Base-by-base conservation (phyloP, 2,329 filamentous ascomycete genomes). In the Alternaria viburni region DNA sequence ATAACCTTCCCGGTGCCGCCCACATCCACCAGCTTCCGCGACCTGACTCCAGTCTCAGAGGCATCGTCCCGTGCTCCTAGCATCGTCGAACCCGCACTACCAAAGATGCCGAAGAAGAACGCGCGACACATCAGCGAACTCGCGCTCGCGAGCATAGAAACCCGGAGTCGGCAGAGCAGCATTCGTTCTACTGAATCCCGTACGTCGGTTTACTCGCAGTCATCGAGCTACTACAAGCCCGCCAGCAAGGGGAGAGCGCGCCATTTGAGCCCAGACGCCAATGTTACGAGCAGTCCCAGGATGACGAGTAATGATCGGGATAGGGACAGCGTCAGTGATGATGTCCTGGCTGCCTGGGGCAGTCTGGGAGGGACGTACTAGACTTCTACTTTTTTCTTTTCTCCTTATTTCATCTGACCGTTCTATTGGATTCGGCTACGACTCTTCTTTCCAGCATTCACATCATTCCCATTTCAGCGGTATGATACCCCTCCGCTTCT, bases 311-410 rank as follows among this genome's bases (percentile, higher is more conserved):
- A 54, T 3, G 64, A 68, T 17, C 61, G 77, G 15, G 64, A 68
- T 17, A 61, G 77, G 15, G 77, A 76, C 50, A 83, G 81, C 61
- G 81, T 83, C 5, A 81, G 80, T 45, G 82, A 83, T 30, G 83
- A 84, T 65, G 80, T 84, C 8, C 69, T 84, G 26, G 81, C 81
- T 58, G 82, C 82, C 15, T 84, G 82, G 82, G 80, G 80, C 11
- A 82, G 79, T 59, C 64, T 84, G 23, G 83, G 83, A 8, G 82
- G 82, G 13, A 74, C 75, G 52, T 74, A 74, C 56, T 74, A 50
- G 60, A 32, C 28, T n/a, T 17, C 3, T 4, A 6, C 12, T 3
- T 21, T 15, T 28, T 13, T 49, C 32, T 19, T 59, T 28, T 50
- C 25, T 17, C 15, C 19, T 23, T 1, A 11, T 47, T 25, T 23